Conservation (phyloP, 2,329 filamentous ascomycete genomes). For the Monosporascus sp. region DNA sequence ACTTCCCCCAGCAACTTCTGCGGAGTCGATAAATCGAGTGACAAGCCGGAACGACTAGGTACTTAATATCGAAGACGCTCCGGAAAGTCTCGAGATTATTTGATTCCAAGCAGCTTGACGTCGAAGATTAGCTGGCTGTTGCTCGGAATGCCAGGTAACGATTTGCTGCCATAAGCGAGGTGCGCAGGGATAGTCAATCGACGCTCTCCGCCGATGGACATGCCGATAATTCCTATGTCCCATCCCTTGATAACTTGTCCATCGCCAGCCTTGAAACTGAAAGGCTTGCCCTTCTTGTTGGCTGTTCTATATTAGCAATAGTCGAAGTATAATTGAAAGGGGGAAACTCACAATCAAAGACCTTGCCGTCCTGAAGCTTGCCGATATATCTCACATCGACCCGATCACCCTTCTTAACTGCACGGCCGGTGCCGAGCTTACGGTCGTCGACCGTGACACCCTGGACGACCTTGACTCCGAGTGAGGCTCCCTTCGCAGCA, state of each 20-base stretch:
- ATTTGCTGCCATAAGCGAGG: slow-evolving; percentile 84
- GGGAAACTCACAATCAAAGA: slow-evolving; percentile 75
- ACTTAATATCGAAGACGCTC: neutral
- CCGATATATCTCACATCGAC: slow-evolving; percentile 97
- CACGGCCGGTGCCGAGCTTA: slow-evolving; percentile 79
- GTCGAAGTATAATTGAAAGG: slow-evolving; percentile 17
- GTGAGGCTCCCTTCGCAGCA: slow-evolving; percentile 47
- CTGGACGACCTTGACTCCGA: slow-evolving; percentile 73
- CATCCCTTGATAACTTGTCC: slow-evolving; percentile 98
- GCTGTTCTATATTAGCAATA: slow-evolving; percentile 44
- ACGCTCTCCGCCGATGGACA: slow-evolving; percentile 90
- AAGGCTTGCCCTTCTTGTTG: slow-evolving; percentile 99
- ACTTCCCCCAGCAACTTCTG: neutral
- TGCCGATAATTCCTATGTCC: slow-evolving; percentile 91
- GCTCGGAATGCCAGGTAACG: slow-evolving; percentile 75
- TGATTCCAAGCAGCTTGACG: slow-evolving; percentile 78
- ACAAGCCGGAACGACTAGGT: neutral
- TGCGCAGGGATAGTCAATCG: slow-evolving; percentile 83
- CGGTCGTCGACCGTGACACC: slow-evolving; percentile 94
- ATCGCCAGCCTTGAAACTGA: slow-evolving; percentile 88
- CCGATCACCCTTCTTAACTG: slow-evolving; percentile 83
- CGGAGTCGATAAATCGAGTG: neutral
- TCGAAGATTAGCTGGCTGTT: slow-evolving; percentile 94
- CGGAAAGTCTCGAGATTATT: slow-evolving; percentile 45
- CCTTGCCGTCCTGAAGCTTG: slow-evolving; percentile 89